Conservation (phyloP, 306 rosid genomes). For the Acacia acuminata region DNA sequence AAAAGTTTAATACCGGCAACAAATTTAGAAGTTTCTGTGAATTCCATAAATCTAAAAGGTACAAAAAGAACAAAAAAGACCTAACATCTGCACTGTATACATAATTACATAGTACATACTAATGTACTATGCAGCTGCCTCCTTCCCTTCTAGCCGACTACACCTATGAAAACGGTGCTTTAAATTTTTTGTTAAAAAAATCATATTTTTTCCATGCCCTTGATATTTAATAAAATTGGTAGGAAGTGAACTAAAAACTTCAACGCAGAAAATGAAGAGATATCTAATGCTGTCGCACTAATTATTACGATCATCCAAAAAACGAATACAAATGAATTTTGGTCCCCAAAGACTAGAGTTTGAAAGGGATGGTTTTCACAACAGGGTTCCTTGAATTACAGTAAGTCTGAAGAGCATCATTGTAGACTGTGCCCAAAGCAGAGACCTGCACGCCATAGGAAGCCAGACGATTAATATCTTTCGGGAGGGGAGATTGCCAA, state of each 20-base stretch:
- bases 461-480: conserved; percentile 64
- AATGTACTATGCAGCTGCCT: background rate
- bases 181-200: background rate
- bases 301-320: conserved; percentile 27
- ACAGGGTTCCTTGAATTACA: conserved; percentile 67
- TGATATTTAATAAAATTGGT: background rate
- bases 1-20: too few species aligned
- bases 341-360: conserved; percentile 45
- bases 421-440: conserved; percentile 62
- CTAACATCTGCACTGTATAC: background rate
- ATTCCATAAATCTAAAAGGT: background rate
- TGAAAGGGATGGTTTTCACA: conserved; percentile 57
- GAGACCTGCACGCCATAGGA: conserved; percentile 66
- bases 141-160: background rate
- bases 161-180: background rate
- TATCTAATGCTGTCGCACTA: conserved; percentile 28
- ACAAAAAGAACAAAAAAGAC: background rate
- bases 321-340: conserved; percentile 34
- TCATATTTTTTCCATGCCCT: background rate
- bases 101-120: background rate
- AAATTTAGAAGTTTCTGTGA: background rate
- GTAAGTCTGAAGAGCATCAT: conserved; percentile 51
- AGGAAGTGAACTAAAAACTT: background rate
- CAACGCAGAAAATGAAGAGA: conserved; percentile 9
- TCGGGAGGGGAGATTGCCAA: conserved; percentile 88